Evolutionary conservation across 371 early-diverging fungal genomes (phyloP).

Genomic region (Mortierella sp.): DNA sequence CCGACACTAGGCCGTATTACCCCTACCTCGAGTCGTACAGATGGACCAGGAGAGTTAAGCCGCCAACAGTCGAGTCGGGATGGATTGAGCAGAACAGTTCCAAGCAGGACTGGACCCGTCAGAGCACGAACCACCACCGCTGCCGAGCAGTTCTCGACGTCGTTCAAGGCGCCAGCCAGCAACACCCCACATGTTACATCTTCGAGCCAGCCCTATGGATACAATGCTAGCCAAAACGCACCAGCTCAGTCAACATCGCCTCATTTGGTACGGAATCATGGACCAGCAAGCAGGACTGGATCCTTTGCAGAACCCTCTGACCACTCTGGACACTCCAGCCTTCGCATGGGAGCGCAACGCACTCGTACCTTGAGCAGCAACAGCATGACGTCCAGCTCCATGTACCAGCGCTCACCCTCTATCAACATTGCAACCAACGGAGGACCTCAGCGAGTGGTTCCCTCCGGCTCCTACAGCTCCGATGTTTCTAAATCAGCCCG

Average conservation of each 20-base stretch:
- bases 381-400: constrained; percentile 23
- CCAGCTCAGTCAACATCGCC: constrained; percentile 25
- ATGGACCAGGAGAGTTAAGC: constrained; percentile 31
- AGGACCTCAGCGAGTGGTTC: constrained; percentile 48
- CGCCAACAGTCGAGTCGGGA: constrained; percentile 47
- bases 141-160: constrained; percentile 29
- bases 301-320: constrained; percentile 24
- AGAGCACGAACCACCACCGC: constrained; percentile 39
- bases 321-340: constrained; percentile 7
- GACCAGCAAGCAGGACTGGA: constrained; percentile 35
- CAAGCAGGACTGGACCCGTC: constrained; percentile 49
- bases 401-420: constrained; percentile 44
- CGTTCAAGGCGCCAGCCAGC: constrained; percentile 19
- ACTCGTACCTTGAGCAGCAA: constrained; percentile 36
- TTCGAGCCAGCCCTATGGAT: constrained; percentile 29
- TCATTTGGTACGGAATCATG: constrained; percentile 35
- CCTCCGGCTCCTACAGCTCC: constrained; percentile 16
- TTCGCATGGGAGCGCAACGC: constrained; percentile 38
- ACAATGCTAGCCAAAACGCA: constrained; percentile 22
- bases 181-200: constrained; percentile 12
- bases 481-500: constrained; percentile 25
- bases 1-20: background rate
- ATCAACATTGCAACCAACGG: constrained; percentile 49
- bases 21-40: constrained; percentile 16
- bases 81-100: constrained; percentile 30